A percentile compares a stretch with the other conserved stretches of the same genome.
Evolutionary conservation across 2,329 filamentous ascomycete species (phyloP).

Genomic region (Magnaporthiopsis rhizophila): DNA sequence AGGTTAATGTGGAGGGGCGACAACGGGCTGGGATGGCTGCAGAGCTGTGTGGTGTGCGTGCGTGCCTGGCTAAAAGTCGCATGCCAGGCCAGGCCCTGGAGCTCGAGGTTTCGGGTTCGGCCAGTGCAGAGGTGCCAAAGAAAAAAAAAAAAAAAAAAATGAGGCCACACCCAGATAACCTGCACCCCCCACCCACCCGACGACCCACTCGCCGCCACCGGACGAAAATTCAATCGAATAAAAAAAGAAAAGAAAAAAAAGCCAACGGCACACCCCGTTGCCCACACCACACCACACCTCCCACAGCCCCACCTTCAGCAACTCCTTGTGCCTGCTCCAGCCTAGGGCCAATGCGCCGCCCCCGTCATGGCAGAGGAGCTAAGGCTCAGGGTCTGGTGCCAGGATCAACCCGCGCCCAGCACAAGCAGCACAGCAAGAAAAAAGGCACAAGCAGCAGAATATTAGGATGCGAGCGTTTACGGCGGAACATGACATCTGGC

Average conservation of each 20-base stretch:
- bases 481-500: too few relatives aligned
- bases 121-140: background rate
- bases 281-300: background rate
- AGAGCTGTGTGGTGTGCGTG: background rate
- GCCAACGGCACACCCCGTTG: background rate
- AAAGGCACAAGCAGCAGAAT: background rate
- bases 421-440: background rate
- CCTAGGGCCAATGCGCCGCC: background rate
- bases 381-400: too few relatives aligned
- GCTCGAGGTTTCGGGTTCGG: slow-evolving; percentile 15
- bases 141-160: background rate
- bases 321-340: background rate
- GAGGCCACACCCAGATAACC: background rate
- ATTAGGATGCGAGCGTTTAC: too few relatives aligned
- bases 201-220: background rate
- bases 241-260: background rate
- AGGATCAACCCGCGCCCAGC: background rate
- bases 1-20: slow-evolving; percentile 7
- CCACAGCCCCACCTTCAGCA: background rate
- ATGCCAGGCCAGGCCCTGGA: slow-evolving; percentile 17
- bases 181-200: background rate
- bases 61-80: slow-evolving; percentile 14
- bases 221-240: background rate
- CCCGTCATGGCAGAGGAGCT: background rate
- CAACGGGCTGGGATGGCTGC: slow-evolving; percentile 1